A percentile compares a stretch with the other conserved stretches of the same genome.
Evolutionary conservation across 805 yeast genomes (phyloP).

Genomic region (Vanderwaltozyma yarrowii): DNA sequence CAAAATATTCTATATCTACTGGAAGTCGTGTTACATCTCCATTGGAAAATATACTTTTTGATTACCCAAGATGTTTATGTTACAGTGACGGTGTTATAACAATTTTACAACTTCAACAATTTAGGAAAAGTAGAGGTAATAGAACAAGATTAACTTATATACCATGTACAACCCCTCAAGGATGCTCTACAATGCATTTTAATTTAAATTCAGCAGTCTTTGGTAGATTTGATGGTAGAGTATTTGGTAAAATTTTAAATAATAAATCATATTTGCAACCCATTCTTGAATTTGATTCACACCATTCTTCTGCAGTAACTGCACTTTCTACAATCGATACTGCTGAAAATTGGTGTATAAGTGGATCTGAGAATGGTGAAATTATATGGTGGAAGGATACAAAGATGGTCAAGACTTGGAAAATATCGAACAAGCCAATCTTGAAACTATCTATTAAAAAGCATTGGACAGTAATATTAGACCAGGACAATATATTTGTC

Average conservation of each 20-base stretch:
- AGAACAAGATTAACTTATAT: conserved; percentile 25
- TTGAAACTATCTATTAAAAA: conserved; percentile 14
- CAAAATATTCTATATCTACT: conserved; percentile 21
- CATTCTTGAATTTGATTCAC: conserved; percentile 21
- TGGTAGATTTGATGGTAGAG: conserved; percentile 30
- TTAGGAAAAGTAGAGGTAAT: conserved; percentile 11
- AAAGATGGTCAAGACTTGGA: conserved; percentile 9
- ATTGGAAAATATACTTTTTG: conserved; percentile 24
- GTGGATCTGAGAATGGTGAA: conserved; percentile 27
- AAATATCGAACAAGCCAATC: conserved; percentile 16
- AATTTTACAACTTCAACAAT: conserved; percentile 22
- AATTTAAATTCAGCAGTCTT: conserved; percentile 27
- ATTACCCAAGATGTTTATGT: conserved; percentile 28
- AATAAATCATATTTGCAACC: conserved; percentile 28
- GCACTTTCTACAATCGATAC: conserved; percentile 20
- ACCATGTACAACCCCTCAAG: conserved; percentile 31
- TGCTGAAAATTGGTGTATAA: conserved; percentile 20
- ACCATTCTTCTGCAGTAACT: conserved; percentile 24
- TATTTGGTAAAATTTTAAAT: conserved; percentile 26
- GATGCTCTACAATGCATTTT: conserved; percentile 29
- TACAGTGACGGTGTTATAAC: conserved; percentile 30
- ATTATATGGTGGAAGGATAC: conserved; percentile 29
- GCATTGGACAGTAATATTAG: conserved; percentile 18
- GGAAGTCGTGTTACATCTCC: conserved; percentile 5
- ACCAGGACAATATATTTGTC: conserved; percentile 17